Base-by-base conservation (phyloP, 208 protist genomes). In the Tritrichomonas foetus region DNA sequence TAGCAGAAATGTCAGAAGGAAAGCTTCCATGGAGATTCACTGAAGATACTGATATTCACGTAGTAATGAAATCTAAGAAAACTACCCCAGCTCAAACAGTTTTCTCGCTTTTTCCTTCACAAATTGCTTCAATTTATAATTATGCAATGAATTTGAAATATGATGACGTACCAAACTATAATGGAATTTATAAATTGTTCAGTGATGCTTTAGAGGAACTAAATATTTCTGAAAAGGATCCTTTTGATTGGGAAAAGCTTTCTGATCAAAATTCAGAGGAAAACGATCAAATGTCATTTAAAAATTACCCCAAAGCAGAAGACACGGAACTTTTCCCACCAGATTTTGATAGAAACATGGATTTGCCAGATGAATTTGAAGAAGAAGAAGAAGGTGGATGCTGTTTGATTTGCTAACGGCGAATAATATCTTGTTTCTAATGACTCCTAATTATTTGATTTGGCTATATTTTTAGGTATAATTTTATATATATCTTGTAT, bases 211-310 rank as follows among this genome's bases (percentile, higher is more conserved):
- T 61, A 5, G 53, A 61, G 16, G 53, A 5, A 22, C 5, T 22
- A 22, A 61, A 61, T 61, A 61, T 61, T 22, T 50, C 33, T 8
- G 33, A 30, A 50, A 82, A 27, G 3, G 41, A 8, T 3, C 41
- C 47, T 39, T 89, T 39, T 50, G 78, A 89, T 36, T 89, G 78
- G 78, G 78, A 89, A 89, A 44, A 57, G 9, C 57, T 89, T 8
- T 39, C 53, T 8, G 16, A 44, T 2, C 27, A 25, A n/a, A 20
- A 53, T 27, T 11, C 41, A 22, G 0, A 36, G 13, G 47, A 57
- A 50, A 57, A 41, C 16, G 53, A 41, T 55, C 47, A n/a, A n/a
- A n/a, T n/a, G n/a, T n/a, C 47, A 36, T 5, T 57, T 20, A 3
- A 22, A 41, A 13, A n/a, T 9, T 47, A 57, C 14, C 78, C 78